Percentiles rank a stretch among this genome's conserved stretches.
phyloP scores from a whole-genome alignment of 2,329 filamentous ascomycete species.

The Diaporthe sp. region DNA sequence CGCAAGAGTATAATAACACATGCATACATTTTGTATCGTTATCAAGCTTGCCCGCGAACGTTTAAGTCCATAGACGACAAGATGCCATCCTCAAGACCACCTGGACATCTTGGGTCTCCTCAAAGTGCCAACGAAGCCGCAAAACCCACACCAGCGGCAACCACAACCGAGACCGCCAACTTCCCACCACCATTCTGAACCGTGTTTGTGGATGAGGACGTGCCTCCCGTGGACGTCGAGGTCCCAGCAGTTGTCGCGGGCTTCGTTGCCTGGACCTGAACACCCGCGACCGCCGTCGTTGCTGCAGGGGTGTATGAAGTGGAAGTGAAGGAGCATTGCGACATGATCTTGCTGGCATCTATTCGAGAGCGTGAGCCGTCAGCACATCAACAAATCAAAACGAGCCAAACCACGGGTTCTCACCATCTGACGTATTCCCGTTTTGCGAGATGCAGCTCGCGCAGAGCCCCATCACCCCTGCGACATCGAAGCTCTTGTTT shows the following conservation, averaged over 20 bases:
- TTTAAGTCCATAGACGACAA: not conserved
- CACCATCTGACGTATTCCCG: not conserved
- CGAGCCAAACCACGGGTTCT: no score
- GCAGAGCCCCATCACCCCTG: slow-evolving; percentile 3
- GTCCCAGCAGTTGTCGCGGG: not conserved
- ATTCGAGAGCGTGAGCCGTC: not conserved
- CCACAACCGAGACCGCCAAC: not conserved
- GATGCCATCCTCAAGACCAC: not conserved
- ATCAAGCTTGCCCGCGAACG: no score
- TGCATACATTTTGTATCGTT: no score
- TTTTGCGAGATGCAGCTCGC: slow-evolving; percentile 9
- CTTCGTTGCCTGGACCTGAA: slow-evolving; percentile 13
- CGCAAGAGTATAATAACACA: no score
- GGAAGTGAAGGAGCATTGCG: slow-evolving; percentile 9
- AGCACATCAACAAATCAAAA: not conserved
- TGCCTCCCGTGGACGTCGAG: not conserved
- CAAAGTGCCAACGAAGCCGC: not conserved
- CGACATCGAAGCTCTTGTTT: slow-evolving; percentile 13
- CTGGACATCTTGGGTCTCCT: not conserved
- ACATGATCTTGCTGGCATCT: slow-evolving; percentile 27
- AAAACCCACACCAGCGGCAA: not conserved
- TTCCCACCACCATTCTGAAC: not conserved
- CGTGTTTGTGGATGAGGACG: not conserved
- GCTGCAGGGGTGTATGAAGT: not conserved
- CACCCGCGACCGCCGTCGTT: not conserved